Evolutionary conservation across 2,329 filamentous ascomycete genomes (phyloP).

Genomic region (Tolypocladium inflatum): DNA sequence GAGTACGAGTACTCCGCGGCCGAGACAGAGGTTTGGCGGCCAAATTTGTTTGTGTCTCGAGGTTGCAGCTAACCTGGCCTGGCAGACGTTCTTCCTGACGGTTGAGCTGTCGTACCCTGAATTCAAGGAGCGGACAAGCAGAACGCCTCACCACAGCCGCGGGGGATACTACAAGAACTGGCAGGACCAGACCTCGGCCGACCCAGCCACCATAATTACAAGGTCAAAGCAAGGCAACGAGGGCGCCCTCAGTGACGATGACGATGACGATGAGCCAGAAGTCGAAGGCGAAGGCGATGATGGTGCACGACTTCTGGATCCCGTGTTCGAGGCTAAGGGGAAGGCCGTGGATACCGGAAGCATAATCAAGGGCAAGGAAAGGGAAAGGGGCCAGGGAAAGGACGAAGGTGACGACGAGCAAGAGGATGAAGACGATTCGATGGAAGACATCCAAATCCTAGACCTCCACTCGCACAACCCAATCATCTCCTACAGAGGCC

Average conservation of each 20-base stretch:
- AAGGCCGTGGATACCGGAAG: conserved; percentile 5
- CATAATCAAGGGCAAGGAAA: conserved; percentile 14
- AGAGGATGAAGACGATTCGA: not conserved
- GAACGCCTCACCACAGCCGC: conserved; percentile 25
- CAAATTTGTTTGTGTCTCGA: no score
- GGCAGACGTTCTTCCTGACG: conserved; percentile 53
- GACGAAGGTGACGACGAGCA: conserved; percentile 5
- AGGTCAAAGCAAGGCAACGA: not conserved
- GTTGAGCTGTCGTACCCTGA: conserved; percentile 53
- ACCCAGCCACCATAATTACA: conserved; percentile 7
- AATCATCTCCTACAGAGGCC: conserved; percentile 68
- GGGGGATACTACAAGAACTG: conserved; percentile 39
- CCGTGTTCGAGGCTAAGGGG: conserved; percentile 21
- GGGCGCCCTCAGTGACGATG: conserved; percentile 3
- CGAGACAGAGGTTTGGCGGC: conserved; percentile 45
- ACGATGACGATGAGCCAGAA: conserved; percentile 18
- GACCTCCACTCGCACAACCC: conserved; percentile 71
- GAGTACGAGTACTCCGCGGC: conserved; percentile 58
- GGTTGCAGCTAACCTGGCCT: not conserved
- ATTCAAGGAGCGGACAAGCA: conserved; percentile 37
- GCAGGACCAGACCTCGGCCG: conserved; percentile 20
- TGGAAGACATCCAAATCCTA: conserved; percentile 62
- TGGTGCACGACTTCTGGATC: conserved; percentile 17
- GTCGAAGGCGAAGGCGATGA: conserved; percentile 16
- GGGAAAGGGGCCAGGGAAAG: conserved; percentile 6